Evolutionary conservation across 352 stramenopile species (phyloP).

Genomic region (Phytophthora sansomeana): DNA sequence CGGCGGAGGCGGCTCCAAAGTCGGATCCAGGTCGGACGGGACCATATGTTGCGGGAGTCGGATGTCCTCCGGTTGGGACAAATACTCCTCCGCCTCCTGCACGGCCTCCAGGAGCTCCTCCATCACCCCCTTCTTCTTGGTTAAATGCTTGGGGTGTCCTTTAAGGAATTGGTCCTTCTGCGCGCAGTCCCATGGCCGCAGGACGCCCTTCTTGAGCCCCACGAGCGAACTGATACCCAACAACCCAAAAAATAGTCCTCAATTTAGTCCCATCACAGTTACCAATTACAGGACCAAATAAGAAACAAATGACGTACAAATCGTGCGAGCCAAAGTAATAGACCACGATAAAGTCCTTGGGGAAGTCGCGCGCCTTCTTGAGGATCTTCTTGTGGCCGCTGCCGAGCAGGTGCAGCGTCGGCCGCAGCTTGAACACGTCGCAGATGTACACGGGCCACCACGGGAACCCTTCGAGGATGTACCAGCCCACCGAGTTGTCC

Average conservation of each 20-base stretch:
- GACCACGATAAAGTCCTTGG: conserved; percentile 74
- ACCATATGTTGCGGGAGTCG: conserved; percentile 81
- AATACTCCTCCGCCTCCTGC: conserved; percentile 80
- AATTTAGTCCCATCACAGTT: too few relatives aligned
- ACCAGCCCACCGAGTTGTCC: conserved; percentile 82
- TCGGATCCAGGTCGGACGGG: conserved; percentile 82
- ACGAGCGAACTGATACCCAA: conserved; percentile 50
- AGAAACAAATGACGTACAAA: conserved; percentile 71
- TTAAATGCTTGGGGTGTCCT: conserved; percentile 67
- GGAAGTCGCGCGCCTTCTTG: conserved; percentile 79
- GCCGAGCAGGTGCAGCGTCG: conserved; percentile 71
- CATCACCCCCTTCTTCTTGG: conserved; percentile 68
- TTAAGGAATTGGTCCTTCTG: conserved; percentile 78
- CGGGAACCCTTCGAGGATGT: conserved; percentile 86
- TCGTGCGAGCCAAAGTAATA: conserved; percentile 88
- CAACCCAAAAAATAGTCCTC: background rate
- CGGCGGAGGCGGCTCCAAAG: conserved; percentile 67
- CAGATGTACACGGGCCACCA: conserved; percentile 91
- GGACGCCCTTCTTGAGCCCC: conserved; percentile 68
- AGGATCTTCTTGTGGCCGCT: conserved; percentile 72
- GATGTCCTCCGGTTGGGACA: conserved; percentile 79
- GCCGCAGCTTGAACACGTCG: conserved; percentile 78
- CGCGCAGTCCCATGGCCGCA: conserved; percentile 76
- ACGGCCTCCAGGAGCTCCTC: conserved; percentile 63
- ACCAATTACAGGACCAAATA: background rate